Conservation (phyloP, 805 yeast species). For the Saccharomycopsis vini region DNA sequence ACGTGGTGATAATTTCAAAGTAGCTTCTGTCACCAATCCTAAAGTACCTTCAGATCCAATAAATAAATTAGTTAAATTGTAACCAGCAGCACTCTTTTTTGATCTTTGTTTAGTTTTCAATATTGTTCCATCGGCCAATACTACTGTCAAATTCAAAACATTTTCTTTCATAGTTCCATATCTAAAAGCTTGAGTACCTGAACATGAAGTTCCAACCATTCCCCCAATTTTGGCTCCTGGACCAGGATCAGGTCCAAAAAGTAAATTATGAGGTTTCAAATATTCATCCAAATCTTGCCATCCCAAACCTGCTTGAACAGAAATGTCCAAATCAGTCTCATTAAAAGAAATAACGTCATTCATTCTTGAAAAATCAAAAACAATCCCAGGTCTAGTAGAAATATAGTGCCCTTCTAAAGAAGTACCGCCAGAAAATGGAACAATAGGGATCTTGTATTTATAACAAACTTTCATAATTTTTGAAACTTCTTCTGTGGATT, state of each 20-base stretch:
- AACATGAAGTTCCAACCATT: slow-evolving; percentile 67
- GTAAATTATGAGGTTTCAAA: slow-evolving; percentile 37
- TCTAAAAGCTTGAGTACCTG: slow-evolving; percentile 71
- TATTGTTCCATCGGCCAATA: slow-evolving; percentile 71
- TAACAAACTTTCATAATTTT: slow-evolving; percentile 53
- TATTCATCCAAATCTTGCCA: slow-evolving; percentile 63
- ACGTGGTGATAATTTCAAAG: slow-evolving; percentile 56
- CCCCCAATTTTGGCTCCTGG: slow-evolving; percentile 80
- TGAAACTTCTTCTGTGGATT: slow-evolving; percentile 58
- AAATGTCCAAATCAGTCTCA: slow-evolving; percentile 58
- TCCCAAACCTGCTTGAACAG: slow-evolving; percentile 71
- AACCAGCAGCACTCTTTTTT: slow-evolving; percentile 72
- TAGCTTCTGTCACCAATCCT: slow-evolving; percentile 72
- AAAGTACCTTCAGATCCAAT: slow-evolving; percentile 75
- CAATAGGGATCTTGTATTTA: slow-evolving; percentile 53
- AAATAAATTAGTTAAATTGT: slow-evolving; percentile 66
- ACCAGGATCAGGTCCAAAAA: slow-evolving; percentile 75
- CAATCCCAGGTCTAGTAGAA: slow-evolving; percentile 58
- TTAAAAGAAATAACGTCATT: slow-evolving; percentile 47
- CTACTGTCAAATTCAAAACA: slow-evolving; percentile 59
- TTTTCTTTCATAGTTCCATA: slow-evolving; percentile 79
- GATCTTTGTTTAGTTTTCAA: slow-evolving; percentile 69
- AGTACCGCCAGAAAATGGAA: slow-evolving; percentile 75
- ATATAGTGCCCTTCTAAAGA: slow-evolving; percentile 77
- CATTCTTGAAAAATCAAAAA: slow-evolving; percentile 54